Base-by-base conservation (phyloP, 192 early-diverging fungal species). In the Coemansia sp. region DNA sequence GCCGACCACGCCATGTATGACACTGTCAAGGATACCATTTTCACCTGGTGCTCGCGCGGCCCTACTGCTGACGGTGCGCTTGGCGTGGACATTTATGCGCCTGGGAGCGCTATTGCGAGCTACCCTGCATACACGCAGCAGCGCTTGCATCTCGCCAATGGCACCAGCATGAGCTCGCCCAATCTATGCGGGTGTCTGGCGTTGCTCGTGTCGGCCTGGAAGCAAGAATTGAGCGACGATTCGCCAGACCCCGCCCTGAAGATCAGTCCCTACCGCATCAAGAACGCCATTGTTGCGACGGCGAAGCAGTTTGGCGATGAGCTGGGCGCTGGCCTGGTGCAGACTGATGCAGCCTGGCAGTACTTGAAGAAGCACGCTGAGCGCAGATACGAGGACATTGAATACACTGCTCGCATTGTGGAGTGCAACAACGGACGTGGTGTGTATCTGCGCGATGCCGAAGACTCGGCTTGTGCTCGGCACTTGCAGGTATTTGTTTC, bases 161-260 rank as follows among this genome's bases (percentile, higher is more conserved):
- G 96, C 56, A 98, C 97, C 19, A 91, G 89, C 62, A 99, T 99
- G 97, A 89, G 90, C 54, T 87, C 89, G 56, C 97, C 97, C 50
- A 96, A 95, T 71, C 88, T 88, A 53, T 92, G 93, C 77, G 93
- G 95, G n/a, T 92, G 93, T 72, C 72, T 95, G 60, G 84, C 92
- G 7, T 80, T 96, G 33, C 75, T 98, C 63, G 77, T 97, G 21
- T 96, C 96, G 4, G 97, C 88, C 0, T 80, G 96, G 71, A 97
- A 94, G 82, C 80, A 74, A 34, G 72, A 77, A 62, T 41, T 78
- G 57, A 57, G 59, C 29, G 29, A 54, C 39, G 37, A 42, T 29
- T 16, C 13, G 57, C 89, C 85, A 13, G 75, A 83, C 42, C 79
- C 79, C 2, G 83, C 87, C 37, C 67, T 72, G 27, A 92, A 90